A percentile compares a stretch with the other conserved stretches of the same genome.
Evolutionary conservation across 345 rosid genomes (phyloP).

Genomic region (Combretum micranthum): DNA sequence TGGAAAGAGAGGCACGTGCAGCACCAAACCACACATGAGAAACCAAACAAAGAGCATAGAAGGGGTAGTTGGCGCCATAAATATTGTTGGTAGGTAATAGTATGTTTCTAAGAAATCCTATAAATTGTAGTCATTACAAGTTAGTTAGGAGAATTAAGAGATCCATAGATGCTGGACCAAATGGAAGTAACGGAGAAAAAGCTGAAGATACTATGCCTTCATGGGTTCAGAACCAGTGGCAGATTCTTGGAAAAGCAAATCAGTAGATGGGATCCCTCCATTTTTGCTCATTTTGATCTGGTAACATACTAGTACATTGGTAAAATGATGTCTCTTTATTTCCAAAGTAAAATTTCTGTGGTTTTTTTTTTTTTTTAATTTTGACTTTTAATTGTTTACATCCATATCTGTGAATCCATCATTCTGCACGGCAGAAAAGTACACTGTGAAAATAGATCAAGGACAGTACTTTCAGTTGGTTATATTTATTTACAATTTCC

Average conservation of each 20-base stretch:
- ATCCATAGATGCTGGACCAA: no score
- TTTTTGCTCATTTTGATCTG: conserved; percentile 39
- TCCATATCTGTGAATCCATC: neutral
- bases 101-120: neutral
- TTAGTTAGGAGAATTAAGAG: no score
- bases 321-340: no score
- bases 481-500: no score
- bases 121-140: no score
- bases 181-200: conserved; percentile 11
- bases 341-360: neutral
- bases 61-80: conserved; percentile 13
- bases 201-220: conserved; percentile 62
- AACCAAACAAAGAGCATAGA: neutral
- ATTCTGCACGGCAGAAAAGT: neutral
- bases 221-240: conserved; percentile 66
- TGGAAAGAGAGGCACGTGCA: conserved; percentile 10
- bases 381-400: no score
- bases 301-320: conserved; percentile 9
- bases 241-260: conserved; percentile 48
- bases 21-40: conserved; percentile 1
- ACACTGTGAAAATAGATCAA: neutral
- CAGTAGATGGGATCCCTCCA: conserved; percentile 62
- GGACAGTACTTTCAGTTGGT: no score
- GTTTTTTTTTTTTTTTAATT: no score
- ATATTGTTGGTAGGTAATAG: conserved; percentile 11